A percentile compares a stretch with the other conserved stretches of the same genome.
These are phyloP conservation scores for Plantago ovata DNA, from an alignment of 257 asterid genomes.

Conservation along the genomic window DNA sequence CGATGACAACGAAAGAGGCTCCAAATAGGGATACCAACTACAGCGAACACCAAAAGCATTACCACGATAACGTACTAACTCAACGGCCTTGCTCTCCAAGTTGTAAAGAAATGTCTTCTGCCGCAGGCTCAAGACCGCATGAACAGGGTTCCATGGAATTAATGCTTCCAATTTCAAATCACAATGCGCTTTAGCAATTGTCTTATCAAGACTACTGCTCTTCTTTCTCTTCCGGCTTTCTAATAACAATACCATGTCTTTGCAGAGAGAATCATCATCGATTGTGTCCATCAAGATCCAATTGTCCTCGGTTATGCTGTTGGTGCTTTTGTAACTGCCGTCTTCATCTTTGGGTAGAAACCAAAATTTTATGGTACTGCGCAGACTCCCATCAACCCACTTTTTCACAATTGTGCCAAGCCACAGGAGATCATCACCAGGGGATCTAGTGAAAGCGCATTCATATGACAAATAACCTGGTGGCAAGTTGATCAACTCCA, in stretches of 20 bases:
- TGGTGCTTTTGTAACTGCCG: background rate
- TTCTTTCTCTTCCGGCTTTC: background rate
- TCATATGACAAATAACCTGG: too few species aligned
- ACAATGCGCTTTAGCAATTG: background rate
- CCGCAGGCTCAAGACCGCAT: background rate
- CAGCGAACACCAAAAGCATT: background rate
- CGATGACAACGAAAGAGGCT: background rate
- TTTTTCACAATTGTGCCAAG: too few species aligned
- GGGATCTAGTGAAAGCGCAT: background rate
- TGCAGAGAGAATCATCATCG: background rate
- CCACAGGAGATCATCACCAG: constrained; percentile 3
- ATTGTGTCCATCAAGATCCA: constrained; percentile 1
- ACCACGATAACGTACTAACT: background rate
- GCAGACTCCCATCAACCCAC: background rate
- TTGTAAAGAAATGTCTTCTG: background rate
- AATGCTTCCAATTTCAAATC: background rate
- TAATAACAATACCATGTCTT: background rate
- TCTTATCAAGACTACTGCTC: background rate
- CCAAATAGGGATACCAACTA: background rate
- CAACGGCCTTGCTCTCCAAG: background rate
- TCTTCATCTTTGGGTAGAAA: background rate
- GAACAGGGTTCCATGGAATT: constrained; percentile 8
- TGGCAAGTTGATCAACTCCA: constrained; percentile 4
- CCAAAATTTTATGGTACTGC: constrained; percentile 6
- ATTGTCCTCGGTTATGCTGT: background rate